Evolutionary conservation across 1,284 basidiomycete species (phyloP).

Genomic region (Singerocomus rubriflavus): DNA sequence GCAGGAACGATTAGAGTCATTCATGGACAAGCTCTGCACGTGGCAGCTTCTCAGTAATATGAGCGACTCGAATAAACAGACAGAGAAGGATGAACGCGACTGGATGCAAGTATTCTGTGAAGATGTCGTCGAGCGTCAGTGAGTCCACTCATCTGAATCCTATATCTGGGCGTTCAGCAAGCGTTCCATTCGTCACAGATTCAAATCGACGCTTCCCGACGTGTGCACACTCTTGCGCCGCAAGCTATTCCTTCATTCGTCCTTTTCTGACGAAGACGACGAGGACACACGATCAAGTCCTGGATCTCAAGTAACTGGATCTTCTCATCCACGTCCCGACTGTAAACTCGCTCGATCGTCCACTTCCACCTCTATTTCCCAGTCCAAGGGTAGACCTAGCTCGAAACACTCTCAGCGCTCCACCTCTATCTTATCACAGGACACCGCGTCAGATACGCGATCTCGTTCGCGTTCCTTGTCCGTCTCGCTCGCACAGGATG

Average conservation of each 20-base stretch:
- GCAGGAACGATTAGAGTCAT: constrained; percentile 59
- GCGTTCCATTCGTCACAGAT: constrained; percentile 39
- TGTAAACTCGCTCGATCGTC: constrained; percentile 19
- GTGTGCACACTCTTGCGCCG: constrained; percentile 56
- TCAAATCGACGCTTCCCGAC: constrained; percentile 51
- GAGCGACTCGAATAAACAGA: constrained; percentile 21
- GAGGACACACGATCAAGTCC: constrained; percentile 23
- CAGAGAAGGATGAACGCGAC: constrained; percentile 45
- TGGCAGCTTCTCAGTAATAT: constrained; percentile 62
- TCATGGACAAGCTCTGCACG: constrained; percentile 73
- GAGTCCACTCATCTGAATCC: constrained; percentile 22
- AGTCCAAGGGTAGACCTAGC: constrained; percentile 9
- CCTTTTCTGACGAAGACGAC: constrained; percentile 48
- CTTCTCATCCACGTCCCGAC: constrained; percentile 7
- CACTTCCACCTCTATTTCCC: constrained; percentile 12
- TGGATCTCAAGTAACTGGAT: constrained; percentile 5
- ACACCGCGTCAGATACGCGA: constrained; percentile 27
- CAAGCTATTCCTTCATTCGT: constrained; percentile 63
- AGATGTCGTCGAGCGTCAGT: constrained; percentile 62
- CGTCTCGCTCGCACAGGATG: constrained; percentile 53
- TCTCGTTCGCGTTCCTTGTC: constrained; percentile 65
- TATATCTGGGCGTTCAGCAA: background rate
- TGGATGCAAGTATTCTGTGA: constrained; percentile 73
- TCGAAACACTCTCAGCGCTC: constrained; percentile 19
- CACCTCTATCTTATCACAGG: constrained; percentile 14